phyloP scores from a whole-genome alignment of 192 early-diverging fungal species.

The Allomyces macrogynus region DNA sequence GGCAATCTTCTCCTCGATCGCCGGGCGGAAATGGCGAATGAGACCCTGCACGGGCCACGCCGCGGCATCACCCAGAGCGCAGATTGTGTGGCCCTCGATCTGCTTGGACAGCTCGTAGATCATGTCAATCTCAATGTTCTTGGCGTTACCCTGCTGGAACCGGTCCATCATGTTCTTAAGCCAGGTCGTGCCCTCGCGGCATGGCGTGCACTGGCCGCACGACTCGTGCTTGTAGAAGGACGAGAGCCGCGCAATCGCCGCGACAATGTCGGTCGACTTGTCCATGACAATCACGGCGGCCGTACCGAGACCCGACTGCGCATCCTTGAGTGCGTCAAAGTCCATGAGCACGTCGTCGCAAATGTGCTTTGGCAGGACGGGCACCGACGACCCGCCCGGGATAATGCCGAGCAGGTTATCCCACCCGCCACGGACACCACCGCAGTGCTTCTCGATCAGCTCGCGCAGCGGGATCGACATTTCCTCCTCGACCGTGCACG shows the following conservation, averaged over 20 bases:
- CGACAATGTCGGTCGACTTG: conserved; percentile 86
- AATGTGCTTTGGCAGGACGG: conserved; percentile 59
- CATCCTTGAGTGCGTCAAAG: conserved; percentile 91
- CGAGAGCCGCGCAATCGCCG: conserved; percentile 74
- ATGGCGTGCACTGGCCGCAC: conserved; percentile 98
- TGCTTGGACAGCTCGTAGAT: conserved; percentile 85
- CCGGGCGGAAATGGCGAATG: conserved; percentile 80
- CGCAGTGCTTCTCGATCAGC: conserved; percentile 84
- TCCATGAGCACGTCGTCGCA: conserved; percentile 94
- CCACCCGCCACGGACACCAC: conserved; percentile 94
- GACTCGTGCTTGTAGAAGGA: conserved; percentile 95
- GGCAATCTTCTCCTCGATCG: conserved; percentile 43
- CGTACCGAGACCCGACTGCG: conserved; percentile 81
- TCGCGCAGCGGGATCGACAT: conserved; percentile 93
- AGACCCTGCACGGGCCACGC: conserved; percentile 95
- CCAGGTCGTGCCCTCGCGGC: conserved; percentile 91
- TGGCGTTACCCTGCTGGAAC: conserved; percentile 71
- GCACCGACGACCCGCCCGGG: conserved; percentile 90
- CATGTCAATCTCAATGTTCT: conserved; percentile 77
- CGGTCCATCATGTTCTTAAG: conserved; percentile 88
- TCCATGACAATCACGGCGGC: conserved; percentile 98
- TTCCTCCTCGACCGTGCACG: conserved; percentile 94
- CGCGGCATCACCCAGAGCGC: conserved; percentile 94
- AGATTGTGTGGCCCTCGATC: conserved; percentile 99
- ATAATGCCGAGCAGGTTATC: conserved; percentile 95